Evolutionary conservation across 148 eudicot genomes (phyloP).

Genomic region (Rhododendron henanense): DNA sequence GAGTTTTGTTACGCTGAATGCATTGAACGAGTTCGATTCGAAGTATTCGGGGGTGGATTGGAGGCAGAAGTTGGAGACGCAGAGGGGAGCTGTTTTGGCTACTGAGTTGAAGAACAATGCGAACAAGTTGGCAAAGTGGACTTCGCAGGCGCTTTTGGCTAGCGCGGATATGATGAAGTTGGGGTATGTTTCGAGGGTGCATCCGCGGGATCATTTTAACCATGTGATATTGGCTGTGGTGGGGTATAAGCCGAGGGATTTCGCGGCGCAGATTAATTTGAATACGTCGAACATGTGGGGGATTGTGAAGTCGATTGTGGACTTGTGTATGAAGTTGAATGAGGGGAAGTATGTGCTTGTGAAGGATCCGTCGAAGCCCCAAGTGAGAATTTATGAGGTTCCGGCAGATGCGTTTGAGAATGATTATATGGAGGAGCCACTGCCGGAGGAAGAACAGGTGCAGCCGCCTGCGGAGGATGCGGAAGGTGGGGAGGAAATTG

Average conservation of each 20-base stretch:
- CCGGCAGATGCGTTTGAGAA: slow-evolving; percentile 95
- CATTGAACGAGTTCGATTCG: slow-evolving; percentile 87
- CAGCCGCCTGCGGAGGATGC: slow-evolving; percentile 82
- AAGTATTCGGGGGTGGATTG: slow-evolving; percentile 94
- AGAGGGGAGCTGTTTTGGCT: slow-evolving; percentile 94
- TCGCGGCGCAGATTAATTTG: slow-evolving; percentile 85
- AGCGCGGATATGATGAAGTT: slow-evolving; percentile 96
- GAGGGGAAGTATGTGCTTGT: slow-evolving; percentile 97
- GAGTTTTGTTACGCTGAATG: slow-evolving; percentile 73
- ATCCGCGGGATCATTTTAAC: slow-evolving; percentile 90
- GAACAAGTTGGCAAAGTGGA: slow-evolving; percentile 91
- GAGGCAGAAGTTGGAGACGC: slow-evolving; percentile 96
- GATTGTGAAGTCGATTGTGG: slow-evolving; percentile 89
- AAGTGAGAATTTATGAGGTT: slow-evolving; percentile 94
- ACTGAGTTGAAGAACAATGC: slow-evolving; percentile 96
- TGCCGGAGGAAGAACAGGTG: slow-evolving; percentile 92
- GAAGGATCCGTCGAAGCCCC: slow-evolving; percentile 89
- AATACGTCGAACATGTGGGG: slow-evolving; percentile 95
- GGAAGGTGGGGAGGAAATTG: slow-evolving; percentile 46
- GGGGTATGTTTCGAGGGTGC: slow-evolving; percentile 94
- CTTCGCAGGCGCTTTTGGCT: slow-evolving; percentile 79
- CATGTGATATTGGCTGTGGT: slow-evolving; percentile 89
- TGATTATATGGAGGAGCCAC: slow-evolving; percentile 91
- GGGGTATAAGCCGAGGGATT: slow-evolving; percentile 90
- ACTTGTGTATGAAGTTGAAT: slow-evolving; percentile 90